phyloP scores from a whole-genome alignment of 352 stramenopile species.

The Globisporangium echinulatum region DNA sequence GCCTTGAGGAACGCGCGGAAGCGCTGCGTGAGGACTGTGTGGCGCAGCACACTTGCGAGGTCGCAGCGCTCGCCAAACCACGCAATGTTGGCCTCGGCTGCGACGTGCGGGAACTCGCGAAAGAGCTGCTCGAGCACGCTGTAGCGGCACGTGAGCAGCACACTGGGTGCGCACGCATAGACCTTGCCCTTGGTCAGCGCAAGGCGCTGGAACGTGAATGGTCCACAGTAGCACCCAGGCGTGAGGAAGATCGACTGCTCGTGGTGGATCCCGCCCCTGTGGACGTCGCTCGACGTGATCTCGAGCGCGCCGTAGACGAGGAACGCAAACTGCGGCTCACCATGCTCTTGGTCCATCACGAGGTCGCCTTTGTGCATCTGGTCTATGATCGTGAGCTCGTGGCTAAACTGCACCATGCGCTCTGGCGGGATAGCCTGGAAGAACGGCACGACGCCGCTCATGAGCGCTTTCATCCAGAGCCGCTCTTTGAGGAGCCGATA shows the following conservation, averaged over 20 bases:
- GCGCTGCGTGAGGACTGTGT: constrained; percentile 47
- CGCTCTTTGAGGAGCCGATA: constrained; percentile 62
- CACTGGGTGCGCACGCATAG: constrained; percentile 38
- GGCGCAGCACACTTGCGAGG: constrained; percentile 50
- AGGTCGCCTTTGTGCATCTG: constrained; percentile 50
- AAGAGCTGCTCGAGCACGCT: constrained; percentile 42
- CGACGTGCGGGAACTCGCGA: constrained; percentile 43
- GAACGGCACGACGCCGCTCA: constrained; percentile 70
- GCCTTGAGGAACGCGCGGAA: constrained; percentile 62
- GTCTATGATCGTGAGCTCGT: constrained; percentile 61
- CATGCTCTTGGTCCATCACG: constrained; percentile 38
- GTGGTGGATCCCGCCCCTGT: constrained; percentile 16
- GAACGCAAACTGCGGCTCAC: constrained; percentile 41
- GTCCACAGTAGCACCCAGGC: constrained; percentile 61
- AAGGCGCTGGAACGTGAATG: constrained; percentile 68
- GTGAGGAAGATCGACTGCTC: constrained; percentile 56
- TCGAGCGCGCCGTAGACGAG: constrained; percentile 68
- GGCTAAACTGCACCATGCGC: constrained; percentile 50
- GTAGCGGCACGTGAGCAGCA: constrained; percentile 51
- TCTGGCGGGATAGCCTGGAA: constrained; percentile 46
- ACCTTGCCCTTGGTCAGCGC: constrained; percentile 40
- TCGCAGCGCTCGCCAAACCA: constrained; percentile 71
- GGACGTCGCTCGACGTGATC: constrained; percentile 37
- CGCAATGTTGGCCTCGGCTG: constrained; percentile 62
- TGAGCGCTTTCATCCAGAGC: constrained; percentile 58